A percentile compares a stretch with the other conserved stretches of the same genome.
phyloP scores from a whole-genome alignment of 2,329 filamentous ascomycete species.

The Metarhizium sp. region DNA sequence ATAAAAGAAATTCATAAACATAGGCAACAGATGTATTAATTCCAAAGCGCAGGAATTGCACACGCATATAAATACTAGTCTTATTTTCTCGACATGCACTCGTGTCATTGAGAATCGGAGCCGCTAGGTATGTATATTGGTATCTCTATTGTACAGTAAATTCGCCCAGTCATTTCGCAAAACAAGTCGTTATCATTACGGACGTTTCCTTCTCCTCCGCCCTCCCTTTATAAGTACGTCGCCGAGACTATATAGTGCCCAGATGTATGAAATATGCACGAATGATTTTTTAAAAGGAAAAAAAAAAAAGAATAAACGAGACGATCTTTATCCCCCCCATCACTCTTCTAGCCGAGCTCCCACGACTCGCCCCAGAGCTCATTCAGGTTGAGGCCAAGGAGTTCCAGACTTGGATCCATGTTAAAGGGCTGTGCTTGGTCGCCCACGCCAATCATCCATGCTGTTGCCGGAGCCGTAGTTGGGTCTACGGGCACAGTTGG shows the following conservation, averaged over 20 bases:
- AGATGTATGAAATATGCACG: no score
- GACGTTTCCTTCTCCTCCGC: background rate
- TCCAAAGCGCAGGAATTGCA: no score
- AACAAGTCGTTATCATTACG: background rate
- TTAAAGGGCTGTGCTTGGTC: slow-evolving; percentile 32
- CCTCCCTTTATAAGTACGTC: background rate
- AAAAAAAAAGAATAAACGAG: background rate
- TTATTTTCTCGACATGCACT: background rate
- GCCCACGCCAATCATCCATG: slow-evolving; percentile 23
- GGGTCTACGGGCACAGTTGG: slow-evolving; percentile 25
- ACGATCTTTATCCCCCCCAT: background rate
- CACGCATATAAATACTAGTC: background rate
- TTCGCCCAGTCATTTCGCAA: slow-evolving; percentile 4
- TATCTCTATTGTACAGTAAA: slow-evolving; percentile 9
- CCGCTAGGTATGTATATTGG: slow-evolving; percentile 1
- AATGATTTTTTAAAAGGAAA: background rate
- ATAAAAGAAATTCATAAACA: no score
- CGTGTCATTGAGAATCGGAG: background rate
- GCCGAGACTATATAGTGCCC: background rate
- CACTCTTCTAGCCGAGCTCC: slow-evolving; percentile 24
- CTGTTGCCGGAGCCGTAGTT: slow-evolving; percentile 18
- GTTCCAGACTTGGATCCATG: slow-evolving; percentile 43
- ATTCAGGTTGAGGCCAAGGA: slow-evolving; percentile 43
- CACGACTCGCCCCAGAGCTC: slow-evolving; percentile 46
- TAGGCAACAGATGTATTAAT: no score